Percentiles rank a stretch among this genome's conserved stretches.
phyloP scores from a whole-genome alignment of 129 eudicot genomes.

The Daucus carota region DNA sequence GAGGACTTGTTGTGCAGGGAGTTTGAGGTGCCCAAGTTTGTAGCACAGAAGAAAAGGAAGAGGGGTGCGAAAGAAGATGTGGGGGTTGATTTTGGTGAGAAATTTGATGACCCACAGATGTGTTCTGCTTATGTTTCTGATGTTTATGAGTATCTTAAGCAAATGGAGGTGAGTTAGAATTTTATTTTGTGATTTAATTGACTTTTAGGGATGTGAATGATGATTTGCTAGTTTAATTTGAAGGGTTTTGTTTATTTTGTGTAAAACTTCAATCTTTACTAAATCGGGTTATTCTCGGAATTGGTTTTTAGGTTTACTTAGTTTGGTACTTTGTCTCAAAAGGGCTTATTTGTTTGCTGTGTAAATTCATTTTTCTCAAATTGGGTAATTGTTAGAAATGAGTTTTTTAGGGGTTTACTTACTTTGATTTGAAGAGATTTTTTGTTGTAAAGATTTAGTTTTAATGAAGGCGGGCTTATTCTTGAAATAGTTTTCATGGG shows the following conservation, averaged over 20 bases:
- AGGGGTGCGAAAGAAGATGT: conserved; percentile 4
- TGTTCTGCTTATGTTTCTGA: conserved; percentile 50
- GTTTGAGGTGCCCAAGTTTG: conserved; percentile 15
- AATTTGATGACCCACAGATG: conserved; percentile 62
- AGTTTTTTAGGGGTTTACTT: too few relatives aligned
- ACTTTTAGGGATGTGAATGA: not conserved
- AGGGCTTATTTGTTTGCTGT: too few relatives aligned
- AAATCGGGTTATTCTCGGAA: not conserved
- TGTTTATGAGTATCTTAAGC: conserved; percentile 55
- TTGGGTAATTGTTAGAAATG: too few relatives aligned
- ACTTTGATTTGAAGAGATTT: too few relatives aligned
- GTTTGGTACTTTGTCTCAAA: not conserved
- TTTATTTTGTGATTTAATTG: not conserved
- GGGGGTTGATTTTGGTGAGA: conserved; percentile 16
- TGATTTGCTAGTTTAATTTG: not conserved
- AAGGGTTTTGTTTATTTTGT: not conserved
- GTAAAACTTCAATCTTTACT: not conserved
- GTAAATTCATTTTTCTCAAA: too few relatives aligned
- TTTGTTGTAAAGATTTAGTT: too few relatives aligned
- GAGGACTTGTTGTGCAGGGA: not conserved
- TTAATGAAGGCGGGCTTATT: not conserved
- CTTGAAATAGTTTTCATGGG: not conserved
- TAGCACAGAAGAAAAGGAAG: conserved; percentile 23
- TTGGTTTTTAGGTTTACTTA: not conserved
- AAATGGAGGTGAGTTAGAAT: conserved; percentile 57